These are phyloP conservation scores for Leptographium procerum DNA, from an alignment of 2,329 filamentous ascomycete species.

Conservation along the genomic window DNA sequence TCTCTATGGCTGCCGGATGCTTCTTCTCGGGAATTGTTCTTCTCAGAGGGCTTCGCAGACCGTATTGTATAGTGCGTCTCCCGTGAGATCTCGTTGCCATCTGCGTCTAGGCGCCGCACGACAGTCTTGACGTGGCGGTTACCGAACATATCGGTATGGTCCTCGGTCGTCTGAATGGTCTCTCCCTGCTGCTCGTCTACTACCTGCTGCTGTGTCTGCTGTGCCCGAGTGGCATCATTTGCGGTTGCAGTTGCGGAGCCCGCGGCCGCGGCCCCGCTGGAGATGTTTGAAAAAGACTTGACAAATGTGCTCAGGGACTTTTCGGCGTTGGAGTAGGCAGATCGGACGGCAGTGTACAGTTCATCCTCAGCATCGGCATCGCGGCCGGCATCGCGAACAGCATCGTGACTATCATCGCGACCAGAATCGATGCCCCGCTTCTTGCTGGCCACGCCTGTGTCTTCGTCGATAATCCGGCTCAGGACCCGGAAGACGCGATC, in stretches of 20 bases:
- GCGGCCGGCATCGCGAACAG: background rate
- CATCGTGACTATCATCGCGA: constrained; percentile 17
- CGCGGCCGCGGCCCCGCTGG: background rate
- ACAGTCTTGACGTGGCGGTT: constrained; percentile 30
- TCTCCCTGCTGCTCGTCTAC: constrained; percentile 6
- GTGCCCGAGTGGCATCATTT: too few species aligned
- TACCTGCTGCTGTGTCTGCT: background rate
- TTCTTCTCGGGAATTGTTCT: background rate
- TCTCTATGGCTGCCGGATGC: background rate
- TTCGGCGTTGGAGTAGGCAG: constrained; percentile 24
- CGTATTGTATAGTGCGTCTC: constrained; percentile 18
- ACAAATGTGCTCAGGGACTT: constrained; percentile 30
- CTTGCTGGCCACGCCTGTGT: constrained; percentile 1
- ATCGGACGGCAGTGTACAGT: constrained; percentile 26
- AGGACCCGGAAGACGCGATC: constrained; percentile 12
- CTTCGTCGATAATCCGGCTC: constrained; percentile 12
- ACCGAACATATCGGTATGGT: constrained; percentile 31
- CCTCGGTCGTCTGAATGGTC: constrained; percentile 25
- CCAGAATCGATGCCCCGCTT: constrained; percentile 8
- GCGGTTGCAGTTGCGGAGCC: background rate
- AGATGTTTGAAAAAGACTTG: constrained; percentile 18
- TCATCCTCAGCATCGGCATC: constrained; percentile 28
- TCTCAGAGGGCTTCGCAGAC: constrained; percentile 1
- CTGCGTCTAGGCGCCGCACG: constrained; percentile 26
- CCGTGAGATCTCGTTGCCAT: constrained; percentile 29